Base-by-base conservation (phyloP, 139 green algal species). In the Volvox reticuliferus region DNA sequence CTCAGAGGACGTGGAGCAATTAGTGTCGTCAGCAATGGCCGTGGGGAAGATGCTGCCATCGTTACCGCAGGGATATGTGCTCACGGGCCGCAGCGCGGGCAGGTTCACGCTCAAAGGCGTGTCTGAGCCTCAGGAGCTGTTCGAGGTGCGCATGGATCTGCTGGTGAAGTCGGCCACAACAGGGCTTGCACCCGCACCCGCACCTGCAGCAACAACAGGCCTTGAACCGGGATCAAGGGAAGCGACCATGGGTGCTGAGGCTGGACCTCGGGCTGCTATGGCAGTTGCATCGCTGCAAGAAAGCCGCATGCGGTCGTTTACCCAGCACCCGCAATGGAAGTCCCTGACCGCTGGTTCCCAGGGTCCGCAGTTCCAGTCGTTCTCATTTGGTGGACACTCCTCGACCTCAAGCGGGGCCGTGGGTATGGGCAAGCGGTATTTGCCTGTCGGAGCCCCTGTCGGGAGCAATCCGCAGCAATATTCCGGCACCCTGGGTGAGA, bases 41-140 rank as follows among this genome's bases (percentile, higher is more conserved):
- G 85, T 61, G 14, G 36, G 35, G 13, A 55, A 44, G 37, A 24
- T 37, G n/a, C 69, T 89, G n/a, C 85, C 85, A 30, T 19, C 44
- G 85, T 44, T 79, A 36, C 85, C 85, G 65, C 1, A 36, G 36
- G 83, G 36, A 16, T 78, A n/a, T 18, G 67, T 9, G 35, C 67
- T 88, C 35, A 44, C 67, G 0, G 83, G 83, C 0, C 12, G 26
- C 69, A 71, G 35, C 44, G 85, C 71, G 24, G 85, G 85, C 21
- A 55, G 2, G 28, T 82, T 82, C 21, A 61, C 69, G 26, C 85
- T 89, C 37, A 89, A 89, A 68, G 85, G 85, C 33, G 69, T 89
- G 28, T 35, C 69, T 19, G 85, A 89, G 69, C 85, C 69, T 44
- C 69, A 82, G 69, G 85, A 89, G 85, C 85, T 89, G 36, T 89